Evolutionary conservation across 495 filamentous ascomycete species (phyloP).

Genomic region (Viridothelium virens): DNA sequence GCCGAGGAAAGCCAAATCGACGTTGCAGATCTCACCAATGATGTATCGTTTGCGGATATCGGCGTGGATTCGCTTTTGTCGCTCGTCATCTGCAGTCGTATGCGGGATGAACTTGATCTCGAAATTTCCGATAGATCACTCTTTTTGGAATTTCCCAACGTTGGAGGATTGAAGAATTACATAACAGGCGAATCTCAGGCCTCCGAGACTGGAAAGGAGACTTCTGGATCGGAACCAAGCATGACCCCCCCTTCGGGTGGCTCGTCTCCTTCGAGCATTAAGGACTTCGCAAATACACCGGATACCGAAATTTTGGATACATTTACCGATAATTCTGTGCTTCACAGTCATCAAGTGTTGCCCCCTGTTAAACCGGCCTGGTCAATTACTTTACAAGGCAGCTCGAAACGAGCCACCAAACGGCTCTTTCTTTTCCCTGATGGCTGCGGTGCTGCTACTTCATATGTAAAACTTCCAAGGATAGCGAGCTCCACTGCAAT

Average conservation of each 20-base stretch:
- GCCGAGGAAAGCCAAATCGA: conserved; percentile 41
- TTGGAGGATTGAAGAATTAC: conserved; percentile 35
- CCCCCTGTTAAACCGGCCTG: conserved; percentile 19
- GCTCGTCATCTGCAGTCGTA: conserved; percentile 42
- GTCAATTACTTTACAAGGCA: conserved; percentile 23
- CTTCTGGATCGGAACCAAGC: conserved; percentile 18
- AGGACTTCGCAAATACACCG: neutral
- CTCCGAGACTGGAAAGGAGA: neutral
- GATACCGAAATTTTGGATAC: conserved; percentile 2
- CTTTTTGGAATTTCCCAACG: conserved; percentile 49
- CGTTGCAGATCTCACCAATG: conserved; percentile 35
- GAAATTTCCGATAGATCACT: conserved; percentile 47
- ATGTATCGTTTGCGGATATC: conserved; percentile 37
- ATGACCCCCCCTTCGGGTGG: conserved; percentile 17
- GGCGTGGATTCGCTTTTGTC: conserved; percentile 47
- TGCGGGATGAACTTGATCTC: conserved; percentile 51
- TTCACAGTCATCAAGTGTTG: conserved; percentile 49
- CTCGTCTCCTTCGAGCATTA: conserved; percentile 33
- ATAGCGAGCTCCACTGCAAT: conserved; percentile 11
- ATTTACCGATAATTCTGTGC: conserved; percentile 14
- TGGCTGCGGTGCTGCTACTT: conserved; percentile 20
- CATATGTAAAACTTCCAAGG: conserved; percentile 18
- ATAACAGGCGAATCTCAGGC: conserved; percentile 11
- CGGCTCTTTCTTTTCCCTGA: conserved; percentile 23
- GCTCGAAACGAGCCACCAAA: conserved; percentile 3